These are phyloP conservation scores for Cryphonectria japonica DNA, from an alignment of 2,329 filamentous ascomycete genomes.

Conservation along the genomic window DNA sequence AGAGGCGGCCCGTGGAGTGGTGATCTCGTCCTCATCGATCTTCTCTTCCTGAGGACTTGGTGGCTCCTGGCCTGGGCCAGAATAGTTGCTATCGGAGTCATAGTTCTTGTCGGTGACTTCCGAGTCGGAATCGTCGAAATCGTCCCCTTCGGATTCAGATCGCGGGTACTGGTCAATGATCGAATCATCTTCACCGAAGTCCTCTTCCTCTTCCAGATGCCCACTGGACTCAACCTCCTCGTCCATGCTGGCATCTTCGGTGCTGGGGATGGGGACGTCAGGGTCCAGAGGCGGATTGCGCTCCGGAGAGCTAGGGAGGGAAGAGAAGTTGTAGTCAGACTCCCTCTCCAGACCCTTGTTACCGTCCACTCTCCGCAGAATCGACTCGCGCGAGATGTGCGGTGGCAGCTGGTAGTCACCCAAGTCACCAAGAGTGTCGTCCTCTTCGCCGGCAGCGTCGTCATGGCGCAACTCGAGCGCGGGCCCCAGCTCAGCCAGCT, in stretches of 20 bases:
- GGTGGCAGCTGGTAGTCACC: constrained; percentile 70
- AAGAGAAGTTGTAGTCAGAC: constrained; percentile 67
- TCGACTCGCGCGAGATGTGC: constrained; percentile 91
- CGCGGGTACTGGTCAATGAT: constrained; percentile 69
- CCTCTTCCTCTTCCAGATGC: constrained; percentile 43
- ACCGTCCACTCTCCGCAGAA: constrained; percentile 83
- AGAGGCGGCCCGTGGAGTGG: constrained; percentile 54
- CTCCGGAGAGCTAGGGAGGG: constrained; percentile 62
- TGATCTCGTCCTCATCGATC: constrained; percentile 50
- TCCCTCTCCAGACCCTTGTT: constrained; percentile 58
- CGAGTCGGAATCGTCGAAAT: constrained; percentile 28
- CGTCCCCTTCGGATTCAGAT: constrained; percentile 46
- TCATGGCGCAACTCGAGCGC: constrained; percentile 45
- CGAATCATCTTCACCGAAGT: constrained; percentile 66
- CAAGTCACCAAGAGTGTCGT: constrained; percentile 64
- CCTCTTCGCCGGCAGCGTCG: constrained; percentile 55
- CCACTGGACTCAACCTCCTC: constrained; percentile 65
- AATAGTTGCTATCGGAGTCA: constrained; percentile 61
- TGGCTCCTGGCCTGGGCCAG: constrained; percentile 44
- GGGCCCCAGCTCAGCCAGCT: constrained; percentile 48
- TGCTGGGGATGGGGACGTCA: constrained; percentile 86
- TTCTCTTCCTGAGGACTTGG: constrained; percentile 35
- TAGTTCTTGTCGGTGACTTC: constrained; percentile 49
- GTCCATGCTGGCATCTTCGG: constrained; percentile 69
- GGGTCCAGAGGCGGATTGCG: constrained; percentile 73